Evolutionary conservation across 306 rosid genomes (phyloP).

Genomic region (Crataegus laevigata): DNA sequence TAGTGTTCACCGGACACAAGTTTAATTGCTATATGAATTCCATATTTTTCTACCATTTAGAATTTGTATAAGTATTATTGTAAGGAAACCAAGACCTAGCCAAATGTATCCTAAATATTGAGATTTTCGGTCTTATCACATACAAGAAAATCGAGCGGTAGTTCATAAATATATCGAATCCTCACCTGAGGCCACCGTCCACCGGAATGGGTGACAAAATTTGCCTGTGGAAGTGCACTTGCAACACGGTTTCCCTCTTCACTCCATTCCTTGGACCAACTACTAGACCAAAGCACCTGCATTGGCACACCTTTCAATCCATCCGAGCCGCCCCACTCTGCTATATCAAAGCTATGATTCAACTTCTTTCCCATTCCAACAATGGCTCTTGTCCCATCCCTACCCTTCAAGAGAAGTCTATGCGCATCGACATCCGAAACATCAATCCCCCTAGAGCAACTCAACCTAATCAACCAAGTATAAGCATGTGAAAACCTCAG

Average conservation of each 20-base stretch:
- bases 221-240: conserved; percentile 53
- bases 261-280: conserved; percentile 86
- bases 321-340: conserved; percentile 75
- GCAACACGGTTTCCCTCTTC: conserved; percentile 65
- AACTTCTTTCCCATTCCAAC: conserved; percentile 64
- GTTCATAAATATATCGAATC: background rate
- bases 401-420: conserved; percentile 64
- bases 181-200: conserved; percentile 94
- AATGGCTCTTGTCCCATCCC: conserved; percentile 56
- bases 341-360: conserved; percentile 76
- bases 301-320: conserved; percentile 61
- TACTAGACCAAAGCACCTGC: conserved; percentile 70
- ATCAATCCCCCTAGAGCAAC: conserved; percentile 51
- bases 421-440: conserved; percentile 49
- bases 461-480: conserved; percentile 42
- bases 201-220: conserved; percentile 60
- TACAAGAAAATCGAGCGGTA: conserved; percentile 4
- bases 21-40: background rate
- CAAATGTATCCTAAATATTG: background rate
- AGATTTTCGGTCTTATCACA: background rate
- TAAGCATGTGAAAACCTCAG: conserved; percentile 47
- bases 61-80: background rate
- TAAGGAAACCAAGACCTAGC: background rate
- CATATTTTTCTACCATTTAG: background rate
- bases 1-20: background rate